phyloP scores from a whole-genome alignment of 192 early-diverging fungal genomes.

The Glomus cerebriforme region DNA sequence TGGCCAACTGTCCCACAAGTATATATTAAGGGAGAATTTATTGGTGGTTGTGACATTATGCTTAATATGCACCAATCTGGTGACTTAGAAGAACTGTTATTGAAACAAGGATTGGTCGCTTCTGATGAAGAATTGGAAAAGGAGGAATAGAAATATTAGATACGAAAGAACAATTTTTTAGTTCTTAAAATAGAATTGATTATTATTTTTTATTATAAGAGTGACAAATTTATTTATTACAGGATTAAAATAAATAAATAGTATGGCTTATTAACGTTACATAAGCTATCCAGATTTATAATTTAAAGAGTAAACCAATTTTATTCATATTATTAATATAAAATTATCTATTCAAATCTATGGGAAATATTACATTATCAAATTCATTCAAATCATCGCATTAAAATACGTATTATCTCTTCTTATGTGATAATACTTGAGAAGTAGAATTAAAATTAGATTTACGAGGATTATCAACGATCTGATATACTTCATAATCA shows the following conservation, averaged over 20 bases:
- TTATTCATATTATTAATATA: neutral
- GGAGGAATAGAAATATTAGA: neutral
- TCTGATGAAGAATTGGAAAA: neutral
- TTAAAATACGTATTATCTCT: neutral
- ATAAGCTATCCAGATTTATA: no score
- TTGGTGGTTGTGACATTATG: conserved; percentile 94
- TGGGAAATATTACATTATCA: neutral
- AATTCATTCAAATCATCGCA: neutral
- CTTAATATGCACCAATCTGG: conserved; percentile 87
- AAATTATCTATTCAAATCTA: neutral
- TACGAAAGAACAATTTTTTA: neutral
- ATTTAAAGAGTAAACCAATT: no score
- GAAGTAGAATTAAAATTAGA: neutral
- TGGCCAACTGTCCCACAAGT: conserved; percentile 99
- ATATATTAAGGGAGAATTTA: conserved; percentile 93
- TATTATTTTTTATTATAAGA: no score
- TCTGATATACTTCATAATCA: conserved; percentile 19
- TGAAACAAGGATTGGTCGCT: conserved; percentile 66
- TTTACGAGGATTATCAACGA: conserved; percentile 2
- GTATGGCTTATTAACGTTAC: no score
- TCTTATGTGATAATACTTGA: neutral
- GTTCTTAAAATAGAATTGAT: no score
- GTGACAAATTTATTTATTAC: no score
- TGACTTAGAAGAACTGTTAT: conserved; percentile 79
- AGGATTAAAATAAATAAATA: no score